Evolutionary conservation across 1,139 yeast species (phyloP).

Genomic region (Eremothecium coryli): DNA sequence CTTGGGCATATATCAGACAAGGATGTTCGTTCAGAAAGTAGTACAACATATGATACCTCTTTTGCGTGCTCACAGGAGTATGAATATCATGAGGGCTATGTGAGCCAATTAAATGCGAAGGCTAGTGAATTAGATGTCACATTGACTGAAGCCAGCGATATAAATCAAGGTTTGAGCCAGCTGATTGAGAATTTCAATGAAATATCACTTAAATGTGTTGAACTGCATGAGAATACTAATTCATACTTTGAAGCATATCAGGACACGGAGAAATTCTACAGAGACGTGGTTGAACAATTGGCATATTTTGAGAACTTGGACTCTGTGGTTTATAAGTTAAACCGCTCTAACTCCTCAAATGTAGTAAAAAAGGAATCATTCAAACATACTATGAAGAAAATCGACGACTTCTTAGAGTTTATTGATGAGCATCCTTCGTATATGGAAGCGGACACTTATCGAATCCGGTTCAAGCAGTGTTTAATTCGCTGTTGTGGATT

Average conservation of each 20-base stretch:
- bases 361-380: constrained; percentile 53
- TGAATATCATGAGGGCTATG: background rate
- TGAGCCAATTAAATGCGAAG: background rate
- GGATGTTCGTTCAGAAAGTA: background rate
- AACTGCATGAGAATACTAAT: constrained; percentile 29
- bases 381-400: constrained; percentile 42
- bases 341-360: constrained; percentile 43
- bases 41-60: background rate
- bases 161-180: constrained; percentile 1
- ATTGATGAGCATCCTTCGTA: constrained; percentile 43
- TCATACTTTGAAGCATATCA: constrained; percentile 44
- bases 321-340: constrained; percentile 55
- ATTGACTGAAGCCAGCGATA: constrained; percentile 6
- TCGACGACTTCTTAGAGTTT: constrained; percentile 52
- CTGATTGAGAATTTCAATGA: constrained; percentile 4
- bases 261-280: constrained; percentile 37
- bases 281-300: constrained; percentile 45
- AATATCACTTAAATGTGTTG: constrained; percentile 15
- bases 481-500: constrained; percentile 74
- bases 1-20: too few species aligned
- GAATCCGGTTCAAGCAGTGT: constrained; percentile 71
- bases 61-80: background rate
- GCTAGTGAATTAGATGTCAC: background rate
- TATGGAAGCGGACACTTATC: constrained; percentile 62
- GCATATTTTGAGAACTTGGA: constrained; percentile 63